A percentile compares a stretch with the other conserved stretches of the same genome.
phyloP scores from a whole-genome alignment of 805 yeast genomes.

The Saccharomycopsis synnaedendra region DNA sequence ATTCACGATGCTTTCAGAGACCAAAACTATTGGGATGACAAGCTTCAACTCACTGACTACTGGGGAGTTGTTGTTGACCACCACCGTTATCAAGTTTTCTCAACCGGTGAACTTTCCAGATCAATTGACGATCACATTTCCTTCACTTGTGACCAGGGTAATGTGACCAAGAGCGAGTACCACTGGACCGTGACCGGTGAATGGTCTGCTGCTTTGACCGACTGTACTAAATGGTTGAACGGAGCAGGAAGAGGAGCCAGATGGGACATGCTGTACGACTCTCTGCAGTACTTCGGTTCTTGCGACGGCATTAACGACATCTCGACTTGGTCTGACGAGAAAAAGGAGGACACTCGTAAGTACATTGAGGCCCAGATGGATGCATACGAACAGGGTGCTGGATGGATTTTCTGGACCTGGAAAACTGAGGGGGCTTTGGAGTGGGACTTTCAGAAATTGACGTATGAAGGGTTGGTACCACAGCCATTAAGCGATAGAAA shows the following conservation, averaged over 20 bases:
- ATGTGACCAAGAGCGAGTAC: slow-evolving; percentile 32
- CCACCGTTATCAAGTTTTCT: slow-evolving; percentile 85
- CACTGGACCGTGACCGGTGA: slow-evolving; percentile 54
- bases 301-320: slow-evolving; percentile 32
- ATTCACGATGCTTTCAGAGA: slow-evolving; percentile 58
- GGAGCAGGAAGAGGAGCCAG: slow-evolving; percentile 62
- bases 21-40: slow-evolving; percentile 43
- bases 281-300: slow-evolving; percentile 6
- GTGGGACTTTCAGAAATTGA: slow-evolving; percentile 51
- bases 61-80: slow-evolving; percentile 68
- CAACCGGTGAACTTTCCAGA: slow-evolving; percentile 46
- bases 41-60: slow-evolving; percentile 29
- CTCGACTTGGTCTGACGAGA: slow-evolving; percentile 31
- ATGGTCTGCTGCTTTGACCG: slow-evolving; percentile 63
- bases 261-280: slow-evolving; percentile 37
- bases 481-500: slow-evolving; percentile 48
- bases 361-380: slow-evolving; percentile 53
- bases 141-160: slow-evolving; percentile 41
- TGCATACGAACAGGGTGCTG: slow-evolving; percentile 35
- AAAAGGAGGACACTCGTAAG: slow-evolving; percentile 35
- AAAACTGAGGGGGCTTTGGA: slow-evolving; percentile 56
- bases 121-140: slow-evolving; percentile 50
- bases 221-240: slow-evolving; percentile 59
- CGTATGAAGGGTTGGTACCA: slow-evolving; percentile 44
- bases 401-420: slow-evolving; percentile 66